Evolutionary conservation across 495 filamentous ascomycete species (phyloP).

Genomic region (Penicillium verhagenii): DNA sequence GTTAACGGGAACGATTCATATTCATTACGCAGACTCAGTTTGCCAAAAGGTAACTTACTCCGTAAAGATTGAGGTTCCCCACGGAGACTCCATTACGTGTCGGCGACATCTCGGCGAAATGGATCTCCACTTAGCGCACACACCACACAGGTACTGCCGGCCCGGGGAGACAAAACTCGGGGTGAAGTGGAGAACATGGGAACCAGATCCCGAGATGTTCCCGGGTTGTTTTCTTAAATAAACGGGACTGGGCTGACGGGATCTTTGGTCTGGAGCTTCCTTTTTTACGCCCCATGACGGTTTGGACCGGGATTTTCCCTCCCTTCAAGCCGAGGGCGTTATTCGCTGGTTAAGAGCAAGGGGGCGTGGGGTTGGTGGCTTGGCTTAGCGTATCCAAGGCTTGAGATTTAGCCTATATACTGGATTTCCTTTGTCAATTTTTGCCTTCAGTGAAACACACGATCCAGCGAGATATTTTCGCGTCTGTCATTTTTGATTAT

Average conservation of each 20-base stretch:
- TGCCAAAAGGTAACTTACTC: too few relatives aligned
- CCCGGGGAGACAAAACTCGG: conserved; percentile 3
- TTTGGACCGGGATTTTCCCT: conserved; percentile 11
- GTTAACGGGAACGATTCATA: not conserved
- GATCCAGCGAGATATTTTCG: too few relatives aligned
- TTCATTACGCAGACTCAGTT: not conserved
- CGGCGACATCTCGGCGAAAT: conserved; percentile 28
- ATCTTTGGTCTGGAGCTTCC: not conserved
- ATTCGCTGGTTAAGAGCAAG: conserved; percentile 12
- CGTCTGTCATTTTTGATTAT: too few relatives aligned
- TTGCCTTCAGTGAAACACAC: too few relatives aligned
- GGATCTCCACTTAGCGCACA: conserved; percentile 5
- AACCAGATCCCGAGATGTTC: conserved; percentile 13
- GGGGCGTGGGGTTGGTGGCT: conserved; percentile 2
- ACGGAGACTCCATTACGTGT: conserved; percentile 17
- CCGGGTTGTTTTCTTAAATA: not conserved
- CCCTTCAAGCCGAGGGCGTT: conserved; percentile 13
- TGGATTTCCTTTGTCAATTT: too few relatives aligned
- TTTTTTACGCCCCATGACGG: not conserved
- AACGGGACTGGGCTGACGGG: not conserved
- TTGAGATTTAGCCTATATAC: not conserved
- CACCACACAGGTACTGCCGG: conserved; percentile 1
- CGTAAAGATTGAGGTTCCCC: conserved; percentile 21
- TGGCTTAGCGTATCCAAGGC: not conserved
- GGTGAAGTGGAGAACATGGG: conserved; percentile 8